Evolutionary conservation across 192 early-diverging fungal genomes (phyloP), one percentile per base, ranked within the genome.

Genomic region (Chytriomyces sp.): DNA sequence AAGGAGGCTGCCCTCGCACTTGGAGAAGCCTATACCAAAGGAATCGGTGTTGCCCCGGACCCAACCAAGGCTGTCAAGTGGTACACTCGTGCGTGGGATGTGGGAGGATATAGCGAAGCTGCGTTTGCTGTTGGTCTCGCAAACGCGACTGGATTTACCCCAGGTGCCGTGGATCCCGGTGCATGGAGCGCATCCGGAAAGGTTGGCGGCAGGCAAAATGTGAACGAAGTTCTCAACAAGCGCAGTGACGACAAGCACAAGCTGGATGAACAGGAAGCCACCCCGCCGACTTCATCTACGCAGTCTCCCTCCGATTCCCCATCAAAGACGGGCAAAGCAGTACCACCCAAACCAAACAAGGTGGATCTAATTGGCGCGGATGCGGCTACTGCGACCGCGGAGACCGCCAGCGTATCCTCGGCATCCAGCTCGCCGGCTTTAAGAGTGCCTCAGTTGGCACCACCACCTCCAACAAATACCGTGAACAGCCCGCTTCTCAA

Each of bases 71-170:
- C 75, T 7, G 75, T 72, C 54, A 64, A 76, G 52, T 76, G 75
- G 75, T 75, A 75, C 74, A 74, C 73, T 2, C 61, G 73, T 28
- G 73, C 73, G 6, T 74, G 74, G 74, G 65, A 75, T 28, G 66
- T 40, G 17, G 64, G 74, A 12, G 74, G 74, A 5, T 69, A 75
- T 59, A 26, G 41, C 28, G 74, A 75, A 58, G 74, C 74, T 19
- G 74, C 74, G 3, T 75, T 74, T 58, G 73, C 73, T 5, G 38
- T 74, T 39, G 73, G 73, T 8, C 55, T 74, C 12, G 73, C 73
- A 17, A 57, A 36, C 37, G 73, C 73, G 26, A 74, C 73, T 36
- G 73, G 73, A n/a, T 74, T 74, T 40, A 74, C 73, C 7, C 73
- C 73, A 33, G 73, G 73, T 17, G 73, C 73, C 58, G 73, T 74